phyloP scores from a whole-genome alignment of 1,284 basidiomycete genomes.

The Pseudozyma tsukubaensis region DNA sequence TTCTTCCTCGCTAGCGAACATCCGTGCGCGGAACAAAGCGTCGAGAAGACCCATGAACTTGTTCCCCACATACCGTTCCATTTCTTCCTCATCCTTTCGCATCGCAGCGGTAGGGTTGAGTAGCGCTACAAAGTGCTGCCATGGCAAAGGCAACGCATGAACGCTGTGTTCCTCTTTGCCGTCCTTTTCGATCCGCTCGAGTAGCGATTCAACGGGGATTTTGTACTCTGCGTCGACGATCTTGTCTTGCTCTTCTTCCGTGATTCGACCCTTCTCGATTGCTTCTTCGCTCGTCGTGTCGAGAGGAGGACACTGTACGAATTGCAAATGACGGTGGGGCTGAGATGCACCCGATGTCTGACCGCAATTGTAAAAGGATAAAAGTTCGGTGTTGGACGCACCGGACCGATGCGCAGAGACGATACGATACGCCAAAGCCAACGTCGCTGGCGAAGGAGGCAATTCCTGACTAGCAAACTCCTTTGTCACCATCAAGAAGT shows the following conservation, averaged over 20 bases:
- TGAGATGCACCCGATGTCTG: conserved; percentile 58
- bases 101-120: conserved; percentile 32
- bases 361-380: conserved; percentile 67
- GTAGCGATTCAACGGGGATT: conserved; percentile 58
- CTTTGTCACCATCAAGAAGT: conserved; percentile 63
- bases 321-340: conserved; percentile 65
- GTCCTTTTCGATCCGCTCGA: conserved; percentile 59
- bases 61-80: conserved; percentile 56
- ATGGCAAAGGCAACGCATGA: conserved; percentile 60
- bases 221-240: conserved; percentile 32
- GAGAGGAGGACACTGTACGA: conserved; percentile 53
- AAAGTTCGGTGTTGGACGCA: conserved; percentile 35
- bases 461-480: conserved; percentile 61
- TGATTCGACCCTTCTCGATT: not conserved
- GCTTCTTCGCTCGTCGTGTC: conserved; percentile 20
- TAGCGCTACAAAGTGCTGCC: conserved; percentile 66
- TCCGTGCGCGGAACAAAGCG: conserved; percentile 55
- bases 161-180: conserved; percentile 60
- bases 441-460: conserved; percentile 58
- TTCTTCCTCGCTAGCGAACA: conserved; percentile 9
- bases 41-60: conserved; percentile 62
- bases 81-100: conserved; percentile 7
- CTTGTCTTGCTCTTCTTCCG: conserved; percentile 31
- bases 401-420: conserved; percentile 28
- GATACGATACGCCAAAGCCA: conserved; percentile 58